phyloP scores from a whole-genome alignment of 192 early-diverging fungal species.

The Coemansia sp. region DNA sequence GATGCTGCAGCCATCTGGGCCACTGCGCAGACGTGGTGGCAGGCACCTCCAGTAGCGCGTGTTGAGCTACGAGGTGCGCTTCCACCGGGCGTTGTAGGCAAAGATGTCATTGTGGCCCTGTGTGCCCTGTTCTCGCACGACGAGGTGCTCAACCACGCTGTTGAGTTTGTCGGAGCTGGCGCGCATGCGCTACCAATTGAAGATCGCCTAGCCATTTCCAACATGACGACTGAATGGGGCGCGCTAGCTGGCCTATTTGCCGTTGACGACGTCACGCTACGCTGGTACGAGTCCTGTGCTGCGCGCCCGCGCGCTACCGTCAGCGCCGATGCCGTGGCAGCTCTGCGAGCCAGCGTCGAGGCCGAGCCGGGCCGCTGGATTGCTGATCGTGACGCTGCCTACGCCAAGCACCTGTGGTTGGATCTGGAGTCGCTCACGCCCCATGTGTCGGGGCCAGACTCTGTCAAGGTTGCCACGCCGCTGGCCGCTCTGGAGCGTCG shows the following conservation, averaged over 20 bases:
- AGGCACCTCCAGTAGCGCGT: constrained; percentile 89
- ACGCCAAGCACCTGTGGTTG: constrained; percentile 82
- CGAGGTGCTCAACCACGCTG: constrained; percentile 94
- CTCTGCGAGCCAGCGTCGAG: constrained; percentile 44
- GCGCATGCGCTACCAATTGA: constrained; percentile 69
- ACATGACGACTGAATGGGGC: constrained; percentile 99
- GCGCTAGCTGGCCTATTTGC: constrained; percentile 96
- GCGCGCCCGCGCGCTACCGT: constrained; percentile 39
- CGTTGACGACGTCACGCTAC: constrained; percentile 75
- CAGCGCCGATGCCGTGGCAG: constrained; percentile 38
- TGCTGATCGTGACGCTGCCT: constrained; percentile 63
- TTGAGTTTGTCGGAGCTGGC: constrained; percentile 85
- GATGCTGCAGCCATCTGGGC: constrained; percentile 99
- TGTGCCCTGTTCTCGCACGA: constrained; percentile 92
- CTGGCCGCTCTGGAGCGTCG: constrained; percentile 69
- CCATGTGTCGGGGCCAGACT: constrained; percentile 91
- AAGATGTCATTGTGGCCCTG: constrained; percentile 93
- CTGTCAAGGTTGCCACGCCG: constrained; percentile 88
- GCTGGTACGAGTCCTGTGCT: constrained; percentile 69
- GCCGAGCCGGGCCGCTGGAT: constrained; percentile 32
- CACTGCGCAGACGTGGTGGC: constrained; percentile 98
- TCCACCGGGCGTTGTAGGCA: constrained; percentile 85
- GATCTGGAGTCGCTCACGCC: constrained; percentile 86
- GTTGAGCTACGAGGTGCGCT: constrained; percentile 81
- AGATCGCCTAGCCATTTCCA: constrained; percentile 92